Conservation (phyloP, 805 yeast species). For the Blastobotrys terrestris region DNA sequence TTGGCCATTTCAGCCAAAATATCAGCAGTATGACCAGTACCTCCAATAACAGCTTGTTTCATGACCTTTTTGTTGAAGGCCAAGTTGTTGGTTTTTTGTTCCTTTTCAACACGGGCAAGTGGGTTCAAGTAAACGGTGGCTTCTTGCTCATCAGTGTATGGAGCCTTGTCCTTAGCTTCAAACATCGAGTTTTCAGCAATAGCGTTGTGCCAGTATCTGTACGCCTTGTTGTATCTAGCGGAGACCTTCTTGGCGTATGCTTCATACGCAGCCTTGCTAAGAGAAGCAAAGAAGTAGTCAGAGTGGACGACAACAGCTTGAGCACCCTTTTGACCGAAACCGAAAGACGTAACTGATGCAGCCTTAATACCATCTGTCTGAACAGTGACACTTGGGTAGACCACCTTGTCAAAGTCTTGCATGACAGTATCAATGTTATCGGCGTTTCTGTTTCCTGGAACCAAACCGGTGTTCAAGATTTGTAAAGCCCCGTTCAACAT, state of each 20-base stretch:
- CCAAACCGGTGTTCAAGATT: slow-evolving; percentile 83
- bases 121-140: slow-evolving; percentile 92
- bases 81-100: slow-evolving; percentile 31
- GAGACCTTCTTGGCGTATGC: slow-evolving; percentile 64
- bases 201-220: slow-evolving; percentile 94
- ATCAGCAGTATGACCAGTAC: slow-evolving; percentile 56
- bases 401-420: slow-evolving; percentile 79
- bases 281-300: slow-evolving; percentile 83
- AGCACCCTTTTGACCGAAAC: slow-evolving; percentile 99
- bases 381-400: slow-evolving; percentile 89
- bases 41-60: slow-evolving; percentile 33
- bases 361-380: slow-evolving; percentile 98
- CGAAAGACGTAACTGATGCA: slow-evolving; percentile 92
- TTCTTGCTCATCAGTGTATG: slow-evolving; percentile 85
- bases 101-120: slow-evolving; percentile 64
- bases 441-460: slow-evolving; percentile 98
- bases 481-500: slow-evolving; percentile 98
- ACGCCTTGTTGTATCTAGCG: slow-evolving; percentile 80
- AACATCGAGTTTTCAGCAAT: slow-evolving; percentile 86
- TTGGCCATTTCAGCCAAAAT: slow-evolving; percentile 53
- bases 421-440: slow-evolving; percentile 85
- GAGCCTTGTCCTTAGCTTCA: slow-evolving; percentile 88
- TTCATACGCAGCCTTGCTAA: slow-evolving; percentile 66
- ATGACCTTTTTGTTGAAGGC: slow-evolving; percentile 28
- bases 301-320: slow-evolving; percentile 90